A percentile compares a stretch with the other conserved stretches of the same genome.
These are phyloP conservation scores for Leccinum cinnamomeum DNA, from an alignment of 1,284 basidiomycete species.

Conservation along the genomic window DNA sequence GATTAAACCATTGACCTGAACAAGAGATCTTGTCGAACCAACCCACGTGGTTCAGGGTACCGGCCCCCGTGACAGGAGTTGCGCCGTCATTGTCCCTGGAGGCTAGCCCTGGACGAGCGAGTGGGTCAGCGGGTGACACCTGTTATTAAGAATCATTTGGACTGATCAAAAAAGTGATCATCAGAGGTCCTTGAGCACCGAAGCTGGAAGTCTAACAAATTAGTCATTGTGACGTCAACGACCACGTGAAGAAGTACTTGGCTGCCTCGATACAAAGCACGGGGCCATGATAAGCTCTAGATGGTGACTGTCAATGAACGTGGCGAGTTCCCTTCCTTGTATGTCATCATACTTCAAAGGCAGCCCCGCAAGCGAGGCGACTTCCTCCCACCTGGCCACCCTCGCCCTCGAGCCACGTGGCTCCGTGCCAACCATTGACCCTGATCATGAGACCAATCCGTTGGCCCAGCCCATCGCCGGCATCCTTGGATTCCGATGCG, in stretches of 20 bases:
- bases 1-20: neutral
- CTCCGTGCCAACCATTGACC: neutral
- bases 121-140: neutral
- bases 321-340: neutral
- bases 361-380: neutral
- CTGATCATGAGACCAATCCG: neutral
- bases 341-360: neutral
- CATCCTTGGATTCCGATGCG: neutral
- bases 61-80: neutral
- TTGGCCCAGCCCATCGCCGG: neutral
- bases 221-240: neutral
- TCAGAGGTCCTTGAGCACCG: neutral
- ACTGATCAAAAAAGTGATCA: neutral
- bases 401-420: neutral
- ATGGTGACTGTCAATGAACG: neutral
- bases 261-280: neutral
- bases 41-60: neutral
- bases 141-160: neutral
- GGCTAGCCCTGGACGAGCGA: neutral
- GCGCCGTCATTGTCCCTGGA: neutral
- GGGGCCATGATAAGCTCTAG: neutral
- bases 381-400: neutral
- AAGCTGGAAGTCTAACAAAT: neutral
- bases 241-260: neutral
- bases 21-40: neutral